phyloP scores from a whole-genome alignment of 495 filamentous ascomycete species.

The Neurospora sp. region DNA sequence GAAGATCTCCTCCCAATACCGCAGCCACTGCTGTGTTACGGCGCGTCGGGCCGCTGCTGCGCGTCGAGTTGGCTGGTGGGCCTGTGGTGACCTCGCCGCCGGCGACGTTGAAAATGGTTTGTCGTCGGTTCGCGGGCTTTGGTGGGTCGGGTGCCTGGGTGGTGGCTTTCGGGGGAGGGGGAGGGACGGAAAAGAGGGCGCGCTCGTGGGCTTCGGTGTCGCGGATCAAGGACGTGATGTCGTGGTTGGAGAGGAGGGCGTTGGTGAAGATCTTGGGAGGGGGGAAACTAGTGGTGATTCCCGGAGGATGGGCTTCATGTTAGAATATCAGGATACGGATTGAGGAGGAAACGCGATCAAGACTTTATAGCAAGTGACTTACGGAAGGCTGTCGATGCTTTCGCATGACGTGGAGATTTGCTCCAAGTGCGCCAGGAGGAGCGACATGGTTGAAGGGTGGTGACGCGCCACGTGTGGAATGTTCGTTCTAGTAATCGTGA shows the following conservation, averaged over 20 bases:
- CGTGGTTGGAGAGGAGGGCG: conserved; percentile 72
- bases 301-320: not conserved
- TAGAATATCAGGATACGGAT: not conserved
- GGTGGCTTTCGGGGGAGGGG: conserved; percentile 41
- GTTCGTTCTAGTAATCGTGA: not conserved
- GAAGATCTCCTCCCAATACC: conserved; percentile 77
- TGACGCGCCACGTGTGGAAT: not conserved
- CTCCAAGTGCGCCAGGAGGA: conserved; percentile 77
- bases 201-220: conserved; percentile 94
- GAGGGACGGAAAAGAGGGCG: conserved; percentile 84
- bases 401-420: conserved; percentile 77
- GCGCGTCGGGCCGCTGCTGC: conserved; percentile 28
- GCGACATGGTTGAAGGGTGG: conserved; percentile 43
- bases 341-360: not conserved
- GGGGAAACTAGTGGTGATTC: conserved; percentile 52
- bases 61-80: conserved; percentile 21
- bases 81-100: conserved; percentile 45
- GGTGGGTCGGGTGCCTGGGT: conserved; percentile 21
- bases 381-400: conserved; percentile 80
- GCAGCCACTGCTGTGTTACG: conserved; percentile 81
- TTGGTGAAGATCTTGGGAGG: conserved; percentile 94
- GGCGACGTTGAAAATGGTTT: conserved; percentile 47
- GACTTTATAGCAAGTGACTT: conserved; percentile 16
- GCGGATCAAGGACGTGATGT: conserved; percentile 89
- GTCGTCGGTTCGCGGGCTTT: conserved; percentile 30